Conservation (phyloP, 2,329 filamentous ascomycete species). For the Trichophaea hybrida region DNA sequence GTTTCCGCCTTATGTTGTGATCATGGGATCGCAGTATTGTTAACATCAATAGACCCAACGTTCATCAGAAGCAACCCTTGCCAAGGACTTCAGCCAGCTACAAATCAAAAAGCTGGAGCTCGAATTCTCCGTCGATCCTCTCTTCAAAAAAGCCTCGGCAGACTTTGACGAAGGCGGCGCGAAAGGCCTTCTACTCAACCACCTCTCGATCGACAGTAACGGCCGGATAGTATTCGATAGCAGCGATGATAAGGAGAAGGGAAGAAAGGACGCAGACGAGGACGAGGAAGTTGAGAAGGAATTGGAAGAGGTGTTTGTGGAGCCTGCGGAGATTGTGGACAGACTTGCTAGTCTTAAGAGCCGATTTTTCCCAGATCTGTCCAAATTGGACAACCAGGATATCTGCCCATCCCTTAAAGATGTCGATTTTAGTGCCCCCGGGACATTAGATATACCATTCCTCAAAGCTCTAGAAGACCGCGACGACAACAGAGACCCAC, state of each 20-base stretch:
- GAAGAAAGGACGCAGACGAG: slow-evolving; percentile 20
- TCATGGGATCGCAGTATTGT: slow-evolving; percentile 6
- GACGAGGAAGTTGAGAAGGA: slow-evolving; percentile 8
- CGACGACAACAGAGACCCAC: slow-evolving; percentile 46
- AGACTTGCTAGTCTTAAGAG: slow-evolving; percentile 44
- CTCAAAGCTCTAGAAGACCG: slow-evolving; percentile 69
- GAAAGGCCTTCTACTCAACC: slow-evolving; percentile 86
- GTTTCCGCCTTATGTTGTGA: slow-evolving; percentile 15
- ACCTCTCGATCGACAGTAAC: slow-evolving; percentile 83
- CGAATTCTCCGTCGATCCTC: slow-evolving; percentile 86
- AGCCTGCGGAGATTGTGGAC: slow-evolving; percentile 30
- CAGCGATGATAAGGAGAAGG: slow-evolving; percentile 57
- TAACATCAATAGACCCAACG: slow-evolving; percentile 33
- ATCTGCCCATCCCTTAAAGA: slow-evolving; percentile 90
- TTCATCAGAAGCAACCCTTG: slow-evolving; percentile 85
- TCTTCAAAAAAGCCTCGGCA: slow-evolving; percentile 98
- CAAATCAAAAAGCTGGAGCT: slow-evolving; percentile 96
- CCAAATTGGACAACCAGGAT: slow-evolving; percentile 65
- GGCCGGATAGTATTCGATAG: slow-evolving; percentile 97
- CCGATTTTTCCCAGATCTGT: slow-evolving; percentile 75
- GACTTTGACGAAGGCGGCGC: slow-evolving; percentile 97
- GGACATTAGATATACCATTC: slow-evolving; percentile 79
- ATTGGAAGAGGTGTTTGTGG: slow-evolving; percentile 36
- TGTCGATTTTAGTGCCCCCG: slow-evolving; percentile 70
- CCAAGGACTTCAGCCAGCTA: slow-evolving; percentile 70